phyloP scores from a whole-genome alignment of 2,329 filamentous ascomycete species.

The Colletotrichum musicola region DNA sequence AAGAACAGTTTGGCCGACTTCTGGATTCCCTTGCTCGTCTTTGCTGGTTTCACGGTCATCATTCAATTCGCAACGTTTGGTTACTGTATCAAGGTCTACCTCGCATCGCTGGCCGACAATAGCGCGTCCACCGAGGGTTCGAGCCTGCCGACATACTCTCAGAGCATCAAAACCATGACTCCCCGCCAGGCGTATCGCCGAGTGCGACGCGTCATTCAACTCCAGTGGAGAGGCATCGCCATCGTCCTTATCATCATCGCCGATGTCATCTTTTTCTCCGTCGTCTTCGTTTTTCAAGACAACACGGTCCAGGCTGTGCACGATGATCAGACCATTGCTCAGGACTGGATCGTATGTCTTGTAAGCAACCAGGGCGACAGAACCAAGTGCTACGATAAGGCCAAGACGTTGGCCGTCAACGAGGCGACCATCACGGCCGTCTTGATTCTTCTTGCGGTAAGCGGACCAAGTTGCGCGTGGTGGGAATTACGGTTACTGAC shows the following conservation, averaged over 20 bases:
- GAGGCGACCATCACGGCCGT: conserved; percentile 85
- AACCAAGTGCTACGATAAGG: conserved; percentile 72
- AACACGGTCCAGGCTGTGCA: conserved; percentile 73
- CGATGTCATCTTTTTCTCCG: conserved; percentile 93
- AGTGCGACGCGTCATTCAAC: conserved; percentile 84
- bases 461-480: conserved; percentile 45
- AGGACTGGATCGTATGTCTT: conserved; percentile 82
- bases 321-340: conserved; percentile 65
- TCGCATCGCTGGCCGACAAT: conserved; percentile 83
- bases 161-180: conserved; percentile 81
- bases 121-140: conserved; percentile 78
- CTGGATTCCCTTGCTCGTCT: conserved; percentile 88
- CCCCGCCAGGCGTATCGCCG: conserved; percentile 90
- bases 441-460: conserved; percentile 82
- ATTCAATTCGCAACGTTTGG: conserved; percentile 87
- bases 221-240: conserved; percentile 94
- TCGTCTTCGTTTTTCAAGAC: conserved; percentile 91
- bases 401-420: conserved; percentile 74
- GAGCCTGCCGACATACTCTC: conserved; percentile 79
- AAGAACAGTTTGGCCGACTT: conserved; percentile 84
- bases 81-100: conserved; percentile 96
- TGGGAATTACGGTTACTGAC: conserved; percentile 17
- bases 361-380: conserved; percentile 69
- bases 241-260: conserved; percentile 91
- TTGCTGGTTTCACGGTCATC: conserved; percentile 81